Evolutionary conservation across 306 rosid genomes (phyloP).

Genomic region (Fragaria nilgerrensis): DNA sequence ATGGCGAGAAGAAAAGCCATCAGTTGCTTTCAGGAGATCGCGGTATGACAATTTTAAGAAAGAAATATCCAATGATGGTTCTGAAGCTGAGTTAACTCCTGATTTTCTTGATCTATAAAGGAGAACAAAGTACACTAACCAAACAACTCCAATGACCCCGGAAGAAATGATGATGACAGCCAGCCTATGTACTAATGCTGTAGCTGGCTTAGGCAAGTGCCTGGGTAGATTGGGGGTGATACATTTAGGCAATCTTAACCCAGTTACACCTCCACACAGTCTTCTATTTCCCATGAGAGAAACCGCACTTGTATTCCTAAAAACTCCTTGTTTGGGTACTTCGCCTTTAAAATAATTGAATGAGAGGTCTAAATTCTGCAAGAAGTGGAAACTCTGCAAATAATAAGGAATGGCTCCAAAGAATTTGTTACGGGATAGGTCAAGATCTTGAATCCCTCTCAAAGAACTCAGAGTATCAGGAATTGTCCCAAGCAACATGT

Average conservation of each 20-base stretch:
- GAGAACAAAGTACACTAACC: not conserved
- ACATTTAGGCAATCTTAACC: conserved; percentile 18
- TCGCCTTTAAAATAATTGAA: conserved; percentile 28
- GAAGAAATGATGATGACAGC: not conserved
- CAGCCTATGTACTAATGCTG: not conserved
- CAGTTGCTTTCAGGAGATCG: not conserved
- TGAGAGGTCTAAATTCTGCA: conserved; percentile 24
- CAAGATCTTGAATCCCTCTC: conserved; percentile 13
- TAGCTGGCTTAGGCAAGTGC: not conserved
- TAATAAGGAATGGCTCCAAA: conserved; percentile 12
- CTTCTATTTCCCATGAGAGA: conserved; percentile 17
- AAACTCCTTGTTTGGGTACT: conserved; percentile 24
- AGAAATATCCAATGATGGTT: not conserved
- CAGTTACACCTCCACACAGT: conserved; percentile 25
- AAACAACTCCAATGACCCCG: not conserved
- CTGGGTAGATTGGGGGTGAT: not conserved
- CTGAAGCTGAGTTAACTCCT: not conserved
- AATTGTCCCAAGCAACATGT: conserved; percentile 21
- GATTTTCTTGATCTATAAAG: not conserved
- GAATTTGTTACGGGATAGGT: conserved; percentile 15
- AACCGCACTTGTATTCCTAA: conserved; percentile 12
- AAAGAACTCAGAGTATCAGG: conserved; percentile 26
- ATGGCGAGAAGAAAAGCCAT: not conserved
- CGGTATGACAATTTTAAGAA: not conserved
- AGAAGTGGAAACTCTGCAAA: not conserved